Percentiles rank a stretch among this genome's conserved stretches.
Conservation (phyloP, 768 basidiomycete genomes). For the Ramaria sp. region DNA sequence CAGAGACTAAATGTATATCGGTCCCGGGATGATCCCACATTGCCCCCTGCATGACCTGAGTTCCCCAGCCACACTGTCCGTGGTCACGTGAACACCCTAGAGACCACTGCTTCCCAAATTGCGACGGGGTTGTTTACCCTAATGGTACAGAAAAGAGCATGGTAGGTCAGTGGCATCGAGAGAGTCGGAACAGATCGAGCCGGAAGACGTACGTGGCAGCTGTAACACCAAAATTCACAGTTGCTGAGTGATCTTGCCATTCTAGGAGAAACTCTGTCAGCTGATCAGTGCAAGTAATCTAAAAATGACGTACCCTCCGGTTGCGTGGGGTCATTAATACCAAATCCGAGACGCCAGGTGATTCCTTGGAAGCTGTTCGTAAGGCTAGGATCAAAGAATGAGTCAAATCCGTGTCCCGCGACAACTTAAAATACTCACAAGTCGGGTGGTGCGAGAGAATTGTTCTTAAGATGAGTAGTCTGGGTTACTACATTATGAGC, state of each 20-base stretch:
- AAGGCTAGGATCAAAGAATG: conserved; percentile 21
- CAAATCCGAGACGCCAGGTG: conserved; percentile 55
- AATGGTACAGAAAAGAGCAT: background rate
- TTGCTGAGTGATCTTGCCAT: conserved; percentile 11
- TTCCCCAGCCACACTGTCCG: too few relatives aligned
- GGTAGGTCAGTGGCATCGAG: background rate
- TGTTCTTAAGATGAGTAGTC: conserved; percentile 43
- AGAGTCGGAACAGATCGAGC: background rate
- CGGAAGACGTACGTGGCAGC: conserved; percentile 27
- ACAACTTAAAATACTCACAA: conserved; percentile 28
- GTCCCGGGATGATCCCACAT: too few relatives aligned
- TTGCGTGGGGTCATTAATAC: conserved; percentile 35
- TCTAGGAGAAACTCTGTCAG: conserved; percentile 3
- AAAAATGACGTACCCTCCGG: conserved; percentile 37
- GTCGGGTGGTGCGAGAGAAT: conserved; percentile 46
- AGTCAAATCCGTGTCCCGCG: background rate
- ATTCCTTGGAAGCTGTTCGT: conserved; percentile 50
- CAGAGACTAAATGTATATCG: too few relatives aligned
- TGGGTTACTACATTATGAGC: conserved; percentile 12
- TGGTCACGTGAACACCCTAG: background rate
- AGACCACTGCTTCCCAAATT: conserved; percentile 39
- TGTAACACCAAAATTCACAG: conserved; percentile 7
- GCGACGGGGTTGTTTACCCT: conserved; percentile 47
- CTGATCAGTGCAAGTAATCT: background rate
- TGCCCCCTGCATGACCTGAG: too few relatives aligned